phyloP scores from a whole-genome alignment of 352 stramenopile species.

The Pythium aristosporum region DNA sequence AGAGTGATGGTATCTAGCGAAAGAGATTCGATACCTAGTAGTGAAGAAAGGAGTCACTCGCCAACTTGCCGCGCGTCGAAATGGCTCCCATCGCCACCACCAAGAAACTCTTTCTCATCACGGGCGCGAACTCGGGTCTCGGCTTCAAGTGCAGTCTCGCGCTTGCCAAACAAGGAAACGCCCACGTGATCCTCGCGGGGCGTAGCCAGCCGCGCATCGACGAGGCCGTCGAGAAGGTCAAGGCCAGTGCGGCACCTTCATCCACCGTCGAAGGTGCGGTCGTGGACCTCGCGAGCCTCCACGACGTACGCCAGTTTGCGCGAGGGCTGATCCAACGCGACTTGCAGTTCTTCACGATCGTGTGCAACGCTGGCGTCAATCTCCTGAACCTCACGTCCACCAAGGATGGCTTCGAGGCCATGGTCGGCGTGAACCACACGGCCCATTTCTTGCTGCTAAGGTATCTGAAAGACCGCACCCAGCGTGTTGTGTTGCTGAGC shows the following conservation, averaged over 20 bases:
- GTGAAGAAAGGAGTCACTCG: background rate
- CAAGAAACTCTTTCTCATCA: conserved; percentile 36
- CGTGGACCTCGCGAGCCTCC: conserved; percentile 36
- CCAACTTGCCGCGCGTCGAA: background rate
- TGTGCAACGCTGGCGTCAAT: conserved; percentile 45
- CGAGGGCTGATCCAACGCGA: conserved; percentile 19
- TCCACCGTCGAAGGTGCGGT: conserved; percentile 27
- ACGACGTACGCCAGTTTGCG: conserved; percentile 30
- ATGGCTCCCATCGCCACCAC: background rate
- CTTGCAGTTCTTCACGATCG: conserved; percentile 28
- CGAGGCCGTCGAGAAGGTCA: conserved; percentile 20
- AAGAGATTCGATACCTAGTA: no score
- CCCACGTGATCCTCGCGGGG: conserved; percentile 32
- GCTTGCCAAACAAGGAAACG: conserved; percentile 22
- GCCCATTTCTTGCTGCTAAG: conserved; percentile 40
- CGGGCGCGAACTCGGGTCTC: conserved; percentile 34
- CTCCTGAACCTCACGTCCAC: conserved; percentile 22
- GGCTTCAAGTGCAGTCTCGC: conserved; percentile 31
- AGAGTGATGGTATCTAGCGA: no score
- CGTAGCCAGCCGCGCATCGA: conserved; percentile 29
- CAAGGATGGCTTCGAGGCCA: conserved; percentile 36
- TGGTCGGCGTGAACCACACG: conserved; percentile 41
- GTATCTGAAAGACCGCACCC: conserved; percentile 18
- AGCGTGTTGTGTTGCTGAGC: conserved; percentile 14
- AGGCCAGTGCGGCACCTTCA: background rate